A percentile compares a stretch with the other conserved stretches of the same genome.
Evolutionary conservation across 2,329 filamentous ascomycete genomes (phyloP).

Genomic region (Arthrobotrys entomopaga): DNA sequence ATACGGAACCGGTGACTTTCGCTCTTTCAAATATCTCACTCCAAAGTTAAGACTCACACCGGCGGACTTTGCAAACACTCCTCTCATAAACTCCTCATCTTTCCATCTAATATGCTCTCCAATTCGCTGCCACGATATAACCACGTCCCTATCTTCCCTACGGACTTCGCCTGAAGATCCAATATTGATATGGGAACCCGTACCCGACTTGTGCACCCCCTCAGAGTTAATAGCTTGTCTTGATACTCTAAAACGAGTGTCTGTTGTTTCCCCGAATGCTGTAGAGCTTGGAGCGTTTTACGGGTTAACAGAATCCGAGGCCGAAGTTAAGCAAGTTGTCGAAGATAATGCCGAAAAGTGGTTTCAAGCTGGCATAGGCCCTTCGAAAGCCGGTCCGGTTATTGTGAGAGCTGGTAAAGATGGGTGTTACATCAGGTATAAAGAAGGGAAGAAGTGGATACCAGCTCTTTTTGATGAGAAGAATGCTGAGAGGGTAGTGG

Average conservation of each 20-base stretch:
- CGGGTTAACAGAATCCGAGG: conserved; percentile 65
- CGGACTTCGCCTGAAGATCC: conserved; percentile 21
- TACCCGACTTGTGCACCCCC: conserved; percentile 85
- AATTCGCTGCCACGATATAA: conserved; percentile 47
- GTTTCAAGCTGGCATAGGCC: conserved; percentile 59
- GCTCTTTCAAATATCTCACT: conserved; percentile 86
- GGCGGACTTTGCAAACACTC: conserved; percentile 72
- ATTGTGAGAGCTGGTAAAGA: conserved; percentile 77
- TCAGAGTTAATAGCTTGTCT: conserved; percentile 67
- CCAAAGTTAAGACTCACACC: conserved; percentile 84
- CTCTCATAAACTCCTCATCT: conserved; percentile 77
- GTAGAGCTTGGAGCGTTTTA: conserved; percentile 88
- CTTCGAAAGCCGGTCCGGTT: conserved; percentile 64
- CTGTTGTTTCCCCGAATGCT: conserved; percentile 82
- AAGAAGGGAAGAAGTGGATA: conserved; percentile 76
- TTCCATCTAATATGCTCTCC: conserved; percentile 59
- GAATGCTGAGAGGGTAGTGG: conserved; percentile 71
- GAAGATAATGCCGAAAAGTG: conserved; percentile 63
- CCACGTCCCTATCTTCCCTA: conserved; percentile 45
- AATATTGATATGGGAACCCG: conserved; percentile 93
- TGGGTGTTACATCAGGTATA: conserved; percentile 67
- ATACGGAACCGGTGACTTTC: conserved; percentile 57
- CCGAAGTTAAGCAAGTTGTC: conserved; percentile 62
- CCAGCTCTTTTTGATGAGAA: conserved; percentile 74
- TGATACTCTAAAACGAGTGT: conserved; percentile 67